Evolutionary conservation across 345 rosid species (phyloP).

Genomic region (Laguncularia racemosa): DNA sequence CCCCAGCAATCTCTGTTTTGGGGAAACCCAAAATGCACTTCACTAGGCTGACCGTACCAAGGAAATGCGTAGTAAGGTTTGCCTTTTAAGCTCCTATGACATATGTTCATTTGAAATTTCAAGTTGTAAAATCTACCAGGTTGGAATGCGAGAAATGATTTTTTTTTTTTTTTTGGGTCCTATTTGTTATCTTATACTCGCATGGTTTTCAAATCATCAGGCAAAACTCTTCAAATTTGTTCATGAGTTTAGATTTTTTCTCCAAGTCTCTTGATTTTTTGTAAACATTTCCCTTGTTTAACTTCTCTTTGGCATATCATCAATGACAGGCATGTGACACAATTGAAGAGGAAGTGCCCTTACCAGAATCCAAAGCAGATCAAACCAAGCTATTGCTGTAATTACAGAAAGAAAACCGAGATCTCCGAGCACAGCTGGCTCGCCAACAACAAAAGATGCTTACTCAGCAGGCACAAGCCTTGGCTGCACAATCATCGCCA

Average conservation of each 20-base stretch:
- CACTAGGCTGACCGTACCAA: conserved; percentile 92
- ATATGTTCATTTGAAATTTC: not conserved
- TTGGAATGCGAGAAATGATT: too few species aligned
- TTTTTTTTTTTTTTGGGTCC: too few species aligned
- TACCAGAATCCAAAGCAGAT: conserved; percentile 42
- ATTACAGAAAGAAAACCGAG: conserved; percentile 81
- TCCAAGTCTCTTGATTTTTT: too few species aligned
- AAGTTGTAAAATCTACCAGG: too few species aligned
- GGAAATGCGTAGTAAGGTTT: conserved; percentile 69
- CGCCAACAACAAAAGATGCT: conserved; percentile 73
- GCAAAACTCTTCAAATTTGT: too few species aligned
- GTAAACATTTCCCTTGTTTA: too few species aligned
- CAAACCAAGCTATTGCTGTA: conserved; percentile 70
- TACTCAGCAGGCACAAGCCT: conserved; percentile 60
- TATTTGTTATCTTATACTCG: too few species aligned
- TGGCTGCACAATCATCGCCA: conserved; percentile 58
- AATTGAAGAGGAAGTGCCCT: conserved; percentile 39
- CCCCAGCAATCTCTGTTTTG: conserved; percentile 80
- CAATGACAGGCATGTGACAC: conserved; percentile 40
- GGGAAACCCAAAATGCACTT: conserved; percentile 92
- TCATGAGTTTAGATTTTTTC: too few species aligned
- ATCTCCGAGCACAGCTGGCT: conserved; percentile 63
- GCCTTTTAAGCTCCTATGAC: not conserved
- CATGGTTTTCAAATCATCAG: too few species aligned
- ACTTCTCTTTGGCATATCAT: not conserved